A percentile compares a stretch with the other conserved stretches of the same genome.
These are phyloP conservation scores for Arthroderma uncinatum DNA, from an alignment of 2,329 filamentous ascomycete species.

Conservation along the genomic window DNA sequence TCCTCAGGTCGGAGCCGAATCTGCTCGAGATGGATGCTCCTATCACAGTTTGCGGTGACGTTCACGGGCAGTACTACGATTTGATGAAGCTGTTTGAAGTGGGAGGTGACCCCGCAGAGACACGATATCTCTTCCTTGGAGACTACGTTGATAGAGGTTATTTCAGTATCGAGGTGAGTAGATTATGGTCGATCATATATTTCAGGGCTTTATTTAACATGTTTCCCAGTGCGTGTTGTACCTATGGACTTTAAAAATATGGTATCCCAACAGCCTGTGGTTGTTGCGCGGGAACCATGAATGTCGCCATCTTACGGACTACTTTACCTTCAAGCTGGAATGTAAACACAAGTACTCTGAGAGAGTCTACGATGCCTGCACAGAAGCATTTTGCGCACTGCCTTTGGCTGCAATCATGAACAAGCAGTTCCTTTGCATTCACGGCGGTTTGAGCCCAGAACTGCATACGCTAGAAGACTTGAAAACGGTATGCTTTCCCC, in stretches of 20 bases:
- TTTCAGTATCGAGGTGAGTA: slow-evolving; percentile 79
- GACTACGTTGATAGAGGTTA: slow-evolving; percentile 98
- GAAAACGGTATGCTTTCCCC: slow-evolving; percentile 54
- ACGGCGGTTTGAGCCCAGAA: slow-evolving; percentile 91
- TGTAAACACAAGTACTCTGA: slow-evolving; percentile 99
- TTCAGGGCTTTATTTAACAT: slow-evolving; percentile 22
- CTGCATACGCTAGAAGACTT: slow-evolving; percentile 91
- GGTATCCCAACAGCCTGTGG: slow-evolving; percentile 97
- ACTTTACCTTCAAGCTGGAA: slow-evolving; percentile 99
- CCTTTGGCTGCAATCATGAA: slow-evolving; percentile 97
- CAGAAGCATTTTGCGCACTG: slow-evolving; percentile 92
- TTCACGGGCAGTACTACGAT: slow-evolving; percentile 98
- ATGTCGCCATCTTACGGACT: slow-evolving; percentile 96
- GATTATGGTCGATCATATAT: not conserved
- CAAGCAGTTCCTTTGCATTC: slow-evolving; percentile 98
- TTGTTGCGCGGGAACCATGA: slow-evolving; percentile 95
- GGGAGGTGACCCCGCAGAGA: slow-evolving; percentile 90
- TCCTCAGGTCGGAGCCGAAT: slow-evolving; percentile 84
- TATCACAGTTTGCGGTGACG: slow-evolving; percentile 96
- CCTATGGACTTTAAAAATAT: slow-evolving; percentile 96
- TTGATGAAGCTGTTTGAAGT: slow-evolving; percentile 99
- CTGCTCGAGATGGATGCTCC: slow-evolving; percentile 98
- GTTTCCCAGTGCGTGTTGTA: slow-evolving; percentile 70
- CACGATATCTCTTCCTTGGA: slow-evolving; percentile 89
- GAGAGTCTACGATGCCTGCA: slow-evolving; percentile 89